Base-by-base conservation (phyloP, 2,329 filamentous ascomycete genomes). In the Venturia effusa region DNA sequence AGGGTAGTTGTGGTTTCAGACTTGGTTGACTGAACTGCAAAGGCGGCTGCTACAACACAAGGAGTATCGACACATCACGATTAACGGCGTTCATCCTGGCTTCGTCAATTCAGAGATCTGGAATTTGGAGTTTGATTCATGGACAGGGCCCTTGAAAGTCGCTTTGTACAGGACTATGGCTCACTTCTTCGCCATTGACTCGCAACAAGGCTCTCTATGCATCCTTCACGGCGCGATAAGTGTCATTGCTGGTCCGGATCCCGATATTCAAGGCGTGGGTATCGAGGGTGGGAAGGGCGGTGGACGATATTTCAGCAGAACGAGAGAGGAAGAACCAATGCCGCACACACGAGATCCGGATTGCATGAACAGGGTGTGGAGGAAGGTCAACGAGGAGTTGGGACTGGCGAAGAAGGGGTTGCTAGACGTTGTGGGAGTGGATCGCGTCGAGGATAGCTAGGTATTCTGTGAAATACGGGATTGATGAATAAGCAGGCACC, bases 111-210 rank as follows among this genome's bases (percentile, higher is more conserved):
- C 66, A 4, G 70, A 71, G 45, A 71, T 74, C 51, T 74, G 71
- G 71, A 62, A 68, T 34, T 45, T 68, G 71, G 77, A 48, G 24
- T 34, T 39, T 15, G 34, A 32, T 22, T 40, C 24, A 3, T 67
- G 17, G 68, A 79, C 2, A 69, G 74, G 22, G 74, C 76, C 0
- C 76, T 79, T 63, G 6, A 66, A 64, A 51, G 32, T 37, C 19
- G 22, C 48, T 3, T 17, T 65, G 24, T 34, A 66, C 51, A 64
- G 65, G 41, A 19, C 39, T 8, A 19, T 61, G 7, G 67, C 66
- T 32, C 61, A 61, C 13, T 64, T 64, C 40, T 39, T 68, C 41
- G 70, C 43, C 13, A 69, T 72, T 45, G 60, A 65, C 61, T 13
- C 66, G 13, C 66, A 71, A 61, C 70, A 72, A 55, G 70, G 70